Evolutionary conservation across 2,329 filamentous ascomycete species (phyloP).

Genomic region (Microthyrium microscopicum): DNA sequence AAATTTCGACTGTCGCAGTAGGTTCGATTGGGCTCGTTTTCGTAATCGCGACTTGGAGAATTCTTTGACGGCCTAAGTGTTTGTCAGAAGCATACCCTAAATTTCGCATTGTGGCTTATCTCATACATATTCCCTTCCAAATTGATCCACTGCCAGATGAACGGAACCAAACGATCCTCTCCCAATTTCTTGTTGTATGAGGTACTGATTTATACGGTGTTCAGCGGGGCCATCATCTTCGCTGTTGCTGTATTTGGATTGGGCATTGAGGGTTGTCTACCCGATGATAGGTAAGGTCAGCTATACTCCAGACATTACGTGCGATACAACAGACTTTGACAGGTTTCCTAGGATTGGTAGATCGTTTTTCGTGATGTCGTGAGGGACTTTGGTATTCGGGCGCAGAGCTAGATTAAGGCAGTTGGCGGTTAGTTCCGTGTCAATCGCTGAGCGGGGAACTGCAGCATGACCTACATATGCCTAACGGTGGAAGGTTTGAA

Average conservation of each 20-base stretch:
- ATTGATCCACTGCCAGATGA: conserved; percentile 78
- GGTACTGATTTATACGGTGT: conserved; percentile 87
- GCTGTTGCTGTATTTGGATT: conserved; percentile 71
- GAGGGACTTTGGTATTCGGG: conserved; percentile 46
- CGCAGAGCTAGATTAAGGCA: conserved; percentile 35
- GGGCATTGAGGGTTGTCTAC: conserved; percentile 82
- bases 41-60: conserved; percentile 87
- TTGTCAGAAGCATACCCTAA: conserved; percentile 15
- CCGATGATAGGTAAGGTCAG: neutral
- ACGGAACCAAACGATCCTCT: conserved; percentile 89
- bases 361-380: conserved; percentile 45
- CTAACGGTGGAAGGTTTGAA: conserved; percentile 20
- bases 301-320: conserved; percentile 4
- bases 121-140: conserved; percentile 79
- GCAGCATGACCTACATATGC: conserved; percentile 28
- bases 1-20: conserved; percentile 50
- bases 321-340: conserved; percentile 37
- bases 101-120: neutral
- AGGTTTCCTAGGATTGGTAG: conserved; percentile 37
- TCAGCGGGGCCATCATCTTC: conserved; percentile 66
- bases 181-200: conserved; percentile 91
- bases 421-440: no score
- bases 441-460: no score
- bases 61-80: conserved; percentile 72
- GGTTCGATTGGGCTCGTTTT: conserved; percentile 78